Conservation (phyloP, 106 monocot genomes). For the Phalaenopsis equestris region DNA sequence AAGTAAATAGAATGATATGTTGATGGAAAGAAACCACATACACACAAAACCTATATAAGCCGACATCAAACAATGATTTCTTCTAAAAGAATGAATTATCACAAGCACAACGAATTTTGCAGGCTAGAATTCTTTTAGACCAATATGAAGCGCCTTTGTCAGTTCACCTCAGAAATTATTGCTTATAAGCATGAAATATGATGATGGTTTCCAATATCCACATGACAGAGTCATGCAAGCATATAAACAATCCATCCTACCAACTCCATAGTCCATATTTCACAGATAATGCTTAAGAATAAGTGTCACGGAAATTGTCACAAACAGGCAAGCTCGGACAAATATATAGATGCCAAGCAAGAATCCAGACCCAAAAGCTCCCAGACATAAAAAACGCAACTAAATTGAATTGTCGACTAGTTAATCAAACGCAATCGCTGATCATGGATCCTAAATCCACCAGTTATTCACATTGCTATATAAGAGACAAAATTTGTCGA, state of each 20-base stretch:
- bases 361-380: neutral
- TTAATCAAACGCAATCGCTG: neutral
- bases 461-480: too few relatives aligned
- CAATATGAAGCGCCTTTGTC: neutral
- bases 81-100: neutral
- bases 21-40: neutral
- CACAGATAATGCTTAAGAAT: neutral
- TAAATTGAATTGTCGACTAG: conserved; percentile 1
- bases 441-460: neutral
- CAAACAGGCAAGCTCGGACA: neutral
- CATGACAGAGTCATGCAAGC: neutral
- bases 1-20: neutral
- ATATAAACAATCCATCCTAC: neutral
- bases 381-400: neutral
- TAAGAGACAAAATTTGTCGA: conserved; percentile 5
- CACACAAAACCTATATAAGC: neutral
- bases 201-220: neutral
- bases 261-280: neutral
- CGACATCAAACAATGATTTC: neutral
- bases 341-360: neutral
- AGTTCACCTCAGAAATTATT: neutral
- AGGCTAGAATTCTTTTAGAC: neutral
- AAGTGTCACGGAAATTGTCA: neutral
- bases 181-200: neutral
- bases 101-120: neutral